Conservation (phyloP, 2,329 filamentous ascomycete species). For the Trichothecium sympodiale region DNA sequence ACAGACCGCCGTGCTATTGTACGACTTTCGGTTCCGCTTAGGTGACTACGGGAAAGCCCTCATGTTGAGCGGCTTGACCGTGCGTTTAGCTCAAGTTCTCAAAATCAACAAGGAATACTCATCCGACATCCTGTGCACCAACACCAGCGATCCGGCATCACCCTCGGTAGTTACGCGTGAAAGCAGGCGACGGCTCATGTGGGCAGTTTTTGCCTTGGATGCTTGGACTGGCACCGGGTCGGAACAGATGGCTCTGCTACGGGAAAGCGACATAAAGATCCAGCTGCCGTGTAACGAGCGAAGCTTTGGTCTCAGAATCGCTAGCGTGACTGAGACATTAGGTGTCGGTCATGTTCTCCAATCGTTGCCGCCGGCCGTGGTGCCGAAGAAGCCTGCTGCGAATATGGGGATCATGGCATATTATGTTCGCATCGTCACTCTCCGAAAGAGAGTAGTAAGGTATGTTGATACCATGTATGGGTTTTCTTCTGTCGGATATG, state of each 20-base stretch:
- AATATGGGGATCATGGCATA: slow-evolving; percentile 33
- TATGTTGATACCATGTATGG: slow-evolving; percentile 9
- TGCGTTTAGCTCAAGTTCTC: slow-evolving; percentile 29
- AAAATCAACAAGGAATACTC: slow-evolving; percentile 26
- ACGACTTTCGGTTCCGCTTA: slow-evolving; percentile 27
- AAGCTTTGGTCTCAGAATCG: slow-evolving; percentile 28
- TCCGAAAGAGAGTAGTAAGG: slow-evolving; percentile 28
- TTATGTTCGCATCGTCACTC: slow-evolving; percentile 27
- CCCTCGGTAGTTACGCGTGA: slow-evolving; percentile 25
- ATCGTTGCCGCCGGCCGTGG: slow-evolving; percentile 25
- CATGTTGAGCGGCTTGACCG: slow-evolving; percentile 28
- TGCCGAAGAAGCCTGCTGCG: slow-evolving; percentile 25
- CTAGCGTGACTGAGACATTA: slow-evolving; percentile 27
- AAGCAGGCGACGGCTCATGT: slow-evolving; percentile 27
- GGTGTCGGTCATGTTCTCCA: slow-evolving; percentile 28
- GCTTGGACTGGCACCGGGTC: slow-evolving; percentile 27
- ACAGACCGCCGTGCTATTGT: slow-evolving; percentile 15
- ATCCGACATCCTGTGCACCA: slow-evolving; percentile 25
- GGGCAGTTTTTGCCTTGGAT: slow-evolving; percentile 23
- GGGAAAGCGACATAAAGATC: slow-evolving; percentile 28
- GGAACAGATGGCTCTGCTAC: slow-evolving; percentile 26
- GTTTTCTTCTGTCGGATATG: neutral
- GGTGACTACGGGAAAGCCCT: slow-evolving; percentile 28
- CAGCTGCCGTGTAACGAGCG: slow-evolving; percentile 28
- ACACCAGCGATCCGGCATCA: slow-evolving; percentile 13